Conservation (phyloP, 2,329 filamentous ascomycete genomes). For the Pseudocercospora macadamiae region DNA sequence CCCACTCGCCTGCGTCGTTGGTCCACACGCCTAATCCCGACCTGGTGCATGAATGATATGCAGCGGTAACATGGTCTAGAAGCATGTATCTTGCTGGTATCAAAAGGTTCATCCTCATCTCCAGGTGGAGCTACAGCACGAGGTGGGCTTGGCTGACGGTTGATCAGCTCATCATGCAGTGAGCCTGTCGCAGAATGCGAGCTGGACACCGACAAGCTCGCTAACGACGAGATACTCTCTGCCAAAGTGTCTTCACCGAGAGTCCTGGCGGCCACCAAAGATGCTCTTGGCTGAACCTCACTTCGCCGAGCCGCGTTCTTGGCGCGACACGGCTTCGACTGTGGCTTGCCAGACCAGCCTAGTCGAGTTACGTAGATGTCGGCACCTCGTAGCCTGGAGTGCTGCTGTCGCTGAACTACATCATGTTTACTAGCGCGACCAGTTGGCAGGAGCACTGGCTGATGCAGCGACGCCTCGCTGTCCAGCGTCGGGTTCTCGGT, state of each 20-base stretch:
- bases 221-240: conserved; percentile 19
- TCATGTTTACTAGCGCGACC: conserved; percentile 31
- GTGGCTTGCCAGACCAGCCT: conserved; percentile 33
- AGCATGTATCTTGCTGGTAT: conserved; percentile 36
- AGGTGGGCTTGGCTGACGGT: conserved; percentile 26
- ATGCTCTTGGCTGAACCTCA: neutral
- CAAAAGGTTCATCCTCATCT: conserved; percentile 13
- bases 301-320: neutral
- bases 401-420: conserved; percentile 47
- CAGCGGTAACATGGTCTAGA: conserved; percentile 58
- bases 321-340: conserved; percentile 11
- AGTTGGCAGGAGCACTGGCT: conserved; percentile 37
- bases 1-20: conserved; percentile 52
- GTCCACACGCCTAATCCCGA: conserved; percentile 59
- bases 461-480: conserved; percentile 10
- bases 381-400: conserved; percentile 52
- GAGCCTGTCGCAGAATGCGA: conserved; percentile 39
- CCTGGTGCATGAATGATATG: conserved; percentile 55
- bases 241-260: conserved; percentile 5
- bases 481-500: conserved; percentile 10
- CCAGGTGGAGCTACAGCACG: neutral
- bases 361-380: conserved; percentile 57
- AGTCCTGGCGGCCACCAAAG: neutral
- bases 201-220: conserved; percentile 19
- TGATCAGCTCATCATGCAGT: conserved; percentile 53